Base-by-base conservation (phyloP, 768 basidiomycete genomes). In the Astraeus odoratus region DNA sequence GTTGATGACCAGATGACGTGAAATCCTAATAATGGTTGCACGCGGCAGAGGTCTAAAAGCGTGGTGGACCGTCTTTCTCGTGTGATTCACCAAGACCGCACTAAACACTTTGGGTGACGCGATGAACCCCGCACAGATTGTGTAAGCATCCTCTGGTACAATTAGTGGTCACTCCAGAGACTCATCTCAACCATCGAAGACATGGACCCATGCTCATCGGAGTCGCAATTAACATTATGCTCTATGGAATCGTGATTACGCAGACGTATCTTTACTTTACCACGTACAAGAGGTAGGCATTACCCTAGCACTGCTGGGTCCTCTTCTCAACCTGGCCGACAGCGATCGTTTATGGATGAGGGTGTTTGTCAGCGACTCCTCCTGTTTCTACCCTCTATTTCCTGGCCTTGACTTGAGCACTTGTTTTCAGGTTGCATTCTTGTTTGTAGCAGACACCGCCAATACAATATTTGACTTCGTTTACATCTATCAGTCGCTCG, bases 191-290 rank as follows among this genome's bases (percentile, higher is more conserved):
- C 8, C n/a, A n/a, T 23, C 8, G n/a, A 10, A 77, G 76, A 3
- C 72, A 74, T 54, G 74, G 74, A 22, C 72, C 73, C 8, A 71
- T 75, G 57, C 64, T 75, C 51, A 67, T 76, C 35, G 74, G 73
- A n/a, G 65, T 69, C 43, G 55, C 67, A 13, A 55, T 76, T 57
- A 76, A 76, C 47, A 56, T 74, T 18, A 39, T 74, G 10, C 63
- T 76, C 10, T 73, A 72, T 46, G 75, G 74, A 2, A 69, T 76
- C 39, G 74, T 74, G 69, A 67, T 72, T 36, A 68, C 67, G 0
- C 74, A 78, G 52, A 63, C 68, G 6, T 75, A 72, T 49, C 42
- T 77, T 7, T 76, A 77, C 52, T 69, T 61, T 51, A 66, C 62
- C 26, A 62, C 66, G 1, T 70, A 63, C 53, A 67, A 67, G 47